Conservation (phyloP, 2,329 filamentous ascomycete genomes). For the Verticillium albo-atrum region DNA sequence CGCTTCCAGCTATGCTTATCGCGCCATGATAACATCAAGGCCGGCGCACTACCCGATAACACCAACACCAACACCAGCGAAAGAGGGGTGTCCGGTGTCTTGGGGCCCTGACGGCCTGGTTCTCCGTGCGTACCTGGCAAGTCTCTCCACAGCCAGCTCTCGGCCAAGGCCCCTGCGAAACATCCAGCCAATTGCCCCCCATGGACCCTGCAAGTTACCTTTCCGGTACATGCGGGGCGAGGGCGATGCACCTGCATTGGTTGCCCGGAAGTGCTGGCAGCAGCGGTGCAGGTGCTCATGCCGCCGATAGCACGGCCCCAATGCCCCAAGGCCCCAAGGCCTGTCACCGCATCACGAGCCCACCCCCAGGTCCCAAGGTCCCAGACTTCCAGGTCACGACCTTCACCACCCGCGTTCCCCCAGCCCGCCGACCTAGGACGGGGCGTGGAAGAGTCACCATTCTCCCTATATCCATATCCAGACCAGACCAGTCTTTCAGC, state of each 20-base stretch:
- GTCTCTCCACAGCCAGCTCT: background rate
- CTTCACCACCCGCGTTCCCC: background rate
- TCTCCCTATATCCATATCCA: background rate
- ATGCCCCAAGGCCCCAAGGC: background rate
- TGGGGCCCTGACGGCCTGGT: background rate
- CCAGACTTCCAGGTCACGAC: background rate
- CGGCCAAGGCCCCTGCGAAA: background rate
- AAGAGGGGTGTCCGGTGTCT: background rate
- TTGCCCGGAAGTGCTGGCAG: constrained; percentile 4
- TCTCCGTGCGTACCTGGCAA: background rate
- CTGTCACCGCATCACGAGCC: constrained; percentile 1
- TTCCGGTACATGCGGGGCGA: background rate
- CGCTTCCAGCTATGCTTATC: constrained; percentile 7
- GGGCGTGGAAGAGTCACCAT: background rate
- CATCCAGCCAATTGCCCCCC: background rate
- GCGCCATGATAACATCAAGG: constrained; percentile 12
- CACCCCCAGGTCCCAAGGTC: background rate
- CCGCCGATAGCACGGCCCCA: background rate
- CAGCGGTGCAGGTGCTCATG: background rate
- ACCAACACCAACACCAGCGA: too few relatives aligned
- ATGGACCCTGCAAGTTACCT: background rate
- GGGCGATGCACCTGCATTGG: constrained; percentile 14
- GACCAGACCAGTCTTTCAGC: background rate
- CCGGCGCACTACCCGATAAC: constrained; percentile 7
- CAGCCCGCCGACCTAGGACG: background rate